Base-by-base conservation (phyloP, 108 stramenopile genomes). In the Heterococcus sp. region DNA sequence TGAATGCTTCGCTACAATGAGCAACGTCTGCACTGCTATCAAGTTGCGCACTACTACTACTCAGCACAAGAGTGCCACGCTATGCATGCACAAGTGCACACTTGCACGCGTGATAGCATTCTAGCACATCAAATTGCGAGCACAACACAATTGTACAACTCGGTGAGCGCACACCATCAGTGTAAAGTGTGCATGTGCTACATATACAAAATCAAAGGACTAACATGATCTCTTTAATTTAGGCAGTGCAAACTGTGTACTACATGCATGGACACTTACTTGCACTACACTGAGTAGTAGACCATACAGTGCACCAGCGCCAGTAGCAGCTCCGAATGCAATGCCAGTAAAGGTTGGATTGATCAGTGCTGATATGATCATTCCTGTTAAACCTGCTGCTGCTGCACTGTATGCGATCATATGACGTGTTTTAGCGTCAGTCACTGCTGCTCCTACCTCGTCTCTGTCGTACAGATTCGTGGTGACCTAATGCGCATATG, bases 391-490 rank as follows among this genome's bases (percentile, higher is more conserved):
- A 29, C 72, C 73, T 29, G 71, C 79, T 27, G 65, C 72, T 0
- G 72, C 31, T 31, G 72, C 58, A 34, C 63, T 67, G 79, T 73
- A 81, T 1, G 40, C 2, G n/a, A 64, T 66, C 65, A 73, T 34
- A 32, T 73, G 30, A 35, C 37, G 63, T 2, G 79, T 81, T 38
- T 81, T 81, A 3, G 34, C 65, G n/a, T 71, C 79, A 2, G 63
- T 36, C 39, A 80, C 64, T 27, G 79, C 79, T 34, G 71, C 66
- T 21, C 79, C 79, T 65, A 80, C 72, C 27, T 80, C 79, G 79
- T 80, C 79, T 46, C 79, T 71, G 35, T 69, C 65, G 72, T 63
- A 74, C 5, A 80, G 37, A 32, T 80, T 66, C 3, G 65, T 4
- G 3, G 79, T 80, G 31, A 58, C 46, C 46, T 58, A n/a, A n/a